Conservation (phyloP, 352 stramenopile species). For the Globisporangium cederbergense region DNA sequence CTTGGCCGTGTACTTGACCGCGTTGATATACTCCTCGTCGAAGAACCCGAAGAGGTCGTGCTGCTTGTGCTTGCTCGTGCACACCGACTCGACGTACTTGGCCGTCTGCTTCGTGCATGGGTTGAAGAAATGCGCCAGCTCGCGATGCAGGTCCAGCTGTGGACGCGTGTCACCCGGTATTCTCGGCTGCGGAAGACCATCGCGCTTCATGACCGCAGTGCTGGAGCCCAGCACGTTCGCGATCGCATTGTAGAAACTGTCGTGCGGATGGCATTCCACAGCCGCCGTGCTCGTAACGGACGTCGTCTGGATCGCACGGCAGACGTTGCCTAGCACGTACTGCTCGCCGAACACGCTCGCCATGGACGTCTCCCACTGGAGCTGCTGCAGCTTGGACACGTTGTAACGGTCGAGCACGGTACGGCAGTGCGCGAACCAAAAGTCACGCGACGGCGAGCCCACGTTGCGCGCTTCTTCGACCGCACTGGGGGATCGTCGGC, state of each 20-base stretch:
- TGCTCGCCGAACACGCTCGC: slow-evolving; percentile 62
- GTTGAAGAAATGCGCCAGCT: slow-evolving; percentile 46
- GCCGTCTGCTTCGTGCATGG: slow-evolving; percentile 40
- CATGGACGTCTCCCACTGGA: slow-evolving; percentile 73
- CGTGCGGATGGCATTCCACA: slow-evolving; percentile 9
- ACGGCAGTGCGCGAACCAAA: slow-evolving; percentile 69
- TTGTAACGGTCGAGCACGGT: slow-evolving; percentile 60
- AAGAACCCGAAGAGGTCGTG: slow-evolving; percentile 59
- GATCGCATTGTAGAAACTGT: slow-evolving; percentile 19
- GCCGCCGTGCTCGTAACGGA: neutral
- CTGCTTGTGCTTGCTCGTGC: slow-evolving; percentile 29
- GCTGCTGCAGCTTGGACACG: slow-evolving; percentile 60
- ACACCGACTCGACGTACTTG: slow-evolving; percentile 28
- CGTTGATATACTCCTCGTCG: slow-evolving; percentile 53
- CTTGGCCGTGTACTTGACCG: slow-evolving; percentile 59
- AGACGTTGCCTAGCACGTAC: slow-evolving; percentile 55
- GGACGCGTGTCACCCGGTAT: slow-evolving; percentile 3
- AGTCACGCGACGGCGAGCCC: slow-evolving; percentile 56
- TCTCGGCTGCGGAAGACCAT: slow-evolving; percentile 7
- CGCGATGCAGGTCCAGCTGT: slow-evolving; percentile 33
- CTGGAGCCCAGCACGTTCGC: slow-evolving; percentile 22
- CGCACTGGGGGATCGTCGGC: slow-evolving; percentile 27
- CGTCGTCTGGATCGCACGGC: slow-evolving; percentile 18
- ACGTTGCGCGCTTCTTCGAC: slow-evolving; percentile 44
- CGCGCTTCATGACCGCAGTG: slow-evolving; percentile 10